Conservation (phyloP, 345 rosid genomes). For the Eutrema yunnanense region DNA sequence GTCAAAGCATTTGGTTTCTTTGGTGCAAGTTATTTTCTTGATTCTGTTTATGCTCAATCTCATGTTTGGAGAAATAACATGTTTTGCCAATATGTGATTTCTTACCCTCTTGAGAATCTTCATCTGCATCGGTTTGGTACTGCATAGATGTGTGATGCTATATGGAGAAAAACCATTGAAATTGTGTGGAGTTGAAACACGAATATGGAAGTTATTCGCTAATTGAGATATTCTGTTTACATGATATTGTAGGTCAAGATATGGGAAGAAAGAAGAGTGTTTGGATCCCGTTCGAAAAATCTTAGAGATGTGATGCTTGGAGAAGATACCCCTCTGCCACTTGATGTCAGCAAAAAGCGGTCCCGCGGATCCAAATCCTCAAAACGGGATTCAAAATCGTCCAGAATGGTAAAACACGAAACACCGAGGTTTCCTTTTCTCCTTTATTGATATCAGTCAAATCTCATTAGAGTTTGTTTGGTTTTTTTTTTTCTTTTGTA, state of each 20-base stretch:
- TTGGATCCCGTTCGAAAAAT: slow-evolving; percentile 70
- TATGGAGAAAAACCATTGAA: background rate
- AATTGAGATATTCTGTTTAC: background rate
- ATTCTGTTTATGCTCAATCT: background rate
- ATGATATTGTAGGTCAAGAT: slow-evolving; percentile 50
- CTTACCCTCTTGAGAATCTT: background rate
- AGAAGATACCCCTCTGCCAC: slow-evolving; percentile 59
- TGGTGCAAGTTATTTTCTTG: background rate
- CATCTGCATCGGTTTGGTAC: background rate
- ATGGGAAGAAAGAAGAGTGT: slow-evolving; percentile 97
- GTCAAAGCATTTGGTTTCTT: background rate
- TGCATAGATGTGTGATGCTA: background rate
- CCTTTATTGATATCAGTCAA: background rate
- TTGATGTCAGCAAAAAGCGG: slow-evolving; percentile 76
- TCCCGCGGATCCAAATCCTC: slow-evolving; percentile 68
- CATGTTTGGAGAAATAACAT: background rate
- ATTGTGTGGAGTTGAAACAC: background rate
- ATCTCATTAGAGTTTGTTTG: background rate
- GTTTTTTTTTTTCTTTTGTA: background rate
- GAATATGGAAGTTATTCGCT: background rate
- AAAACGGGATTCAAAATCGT: slow-evolving; percentile 80
- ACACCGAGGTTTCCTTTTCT: background rate
- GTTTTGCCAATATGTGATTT: background rate
- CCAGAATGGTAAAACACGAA: slow-evolving; percentile 50
- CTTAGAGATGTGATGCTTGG: slow-evolving; percentile 77